A percentile compares a stretch with the other conserved stretches of the same genome.
Evolutionary conservation across 352 stramenopile genomes (phyloP).

Genomic region (Globisporangium sylvaticum): DNA sequence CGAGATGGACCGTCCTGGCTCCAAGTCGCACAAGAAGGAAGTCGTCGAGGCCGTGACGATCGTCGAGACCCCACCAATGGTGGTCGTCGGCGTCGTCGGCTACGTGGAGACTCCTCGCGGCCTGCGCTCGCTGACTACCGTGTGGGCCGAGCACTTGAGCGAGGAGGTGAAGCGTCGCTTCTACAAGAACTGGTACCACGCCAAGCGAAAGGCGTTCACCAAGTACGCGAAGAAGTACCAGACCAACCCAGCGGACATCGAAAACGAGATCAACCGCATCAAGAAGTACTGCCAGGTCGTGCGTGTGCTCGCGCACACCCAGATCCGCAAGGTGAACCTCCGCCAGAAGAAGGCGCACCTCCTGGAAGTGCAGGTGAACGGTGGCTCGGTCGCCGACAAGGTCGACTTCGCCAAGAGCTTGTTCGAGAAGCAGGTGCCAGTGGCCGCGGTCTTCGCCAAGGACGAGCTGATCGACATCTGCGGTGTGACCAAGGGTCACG

Average conservation of each 20-base stretch:
- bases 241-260: constrained; percentile 89
- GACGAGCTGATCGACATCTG: constrained; percentile 99
- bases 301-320: constrained; percentile 98
- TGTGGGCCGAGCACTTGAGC: constrained; percentile 99
- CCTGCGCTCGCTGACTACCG: constrained; percentile 98
- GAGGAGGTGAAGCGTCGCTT: constrained; percentile 99
- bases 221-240: constrained; percentile 99
- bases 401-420: constrained; percentile 99
- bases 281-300: constrained; percentile 99
- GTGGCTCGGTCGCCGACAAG: constrained; percentile 96
- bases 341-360: constrained; percentile 99
- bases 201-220: constrained; percentile 99
- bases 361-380: constrained; percentile 99
- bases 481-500: constrained; percentile 98
- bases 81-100: constrained; percentile 98
- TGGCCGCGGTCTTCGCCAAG: constrained; percentile 94
- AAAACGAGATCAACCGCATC: constrained; percentile 98
- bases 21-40: constrained; percentile 99
- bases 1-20: constrained; percentile 98
- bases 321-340: constrained; percentile 99
- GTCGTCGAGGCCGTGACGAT: constrained; percentile 99
- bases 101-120: constrained; percentile 99
- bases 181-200: constrained; percentile 99
- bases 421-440: constrained; percentile 99
- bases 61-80: constrained; percentile 99